Evolutionary conservation across 2,329 filamentous ascomycete species (phyloP), one percentile per base, ranked within the genome.

Genomic region (Pleurostoma richardsiae): DNA sequence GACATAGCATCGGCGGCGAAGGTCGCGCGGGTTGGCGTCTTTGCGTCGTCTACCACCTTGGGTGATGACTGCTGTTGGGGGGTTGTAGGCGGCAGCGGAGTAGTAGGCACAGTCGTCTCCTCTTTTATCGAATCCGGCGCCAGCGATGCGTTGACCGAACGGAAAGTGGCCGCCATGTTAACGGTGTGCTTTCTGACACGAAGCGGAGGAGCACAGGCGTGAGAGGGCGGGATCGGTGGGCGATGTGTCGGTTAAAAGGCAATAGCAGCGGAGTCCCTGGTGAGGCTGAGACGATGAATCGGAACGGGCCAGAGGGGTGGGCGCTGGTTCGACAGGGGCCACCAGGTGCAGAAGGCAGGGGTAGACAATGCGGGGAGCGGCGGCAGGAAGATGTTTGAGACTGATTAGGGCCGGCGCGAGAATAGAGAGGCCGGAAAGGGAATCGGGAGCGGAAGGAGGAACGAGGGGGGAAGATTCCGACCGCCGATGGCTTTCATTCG

Each of bases 1-100:
- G 71, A 62, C 47, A 75, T 56, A 39, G 62, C 59, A 44, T 54
- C 57, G 46, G 65, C 60, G 48, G 60, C 61, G 52, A 82, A 82
- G 29, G 66, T 77, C 39, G 76, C 69, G 61, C 80, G 77, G 29
- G 85, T 88, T 0, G 86, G 85, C 3, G 85, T 88, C 49, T 77
- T 63, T 44, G 65, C 65, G 51, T 80, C 77, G 49, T 77, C 75
- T 53, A 59, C 53, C 28, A 56, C 42, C 43, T 54, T 57, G 47
- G 54, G 44, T 11, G 43, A 42, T 30, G 43, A 47, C 40, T 50
- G 44, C 30, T 44, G 45, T 50, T 53, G 49, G 42, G 56, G 62
- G 48, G 65, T 61, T 11, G 64, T 65, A 44, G 52, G 64, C 4
- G 65, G 64, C 49, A 65, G 60, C 46, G 66, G 59, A 10, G 58